A percentile compares a stretch with the other conserved stretches of the same genome.
phyloP scores from a whole-genome alignment of 345 rosid genomes.

The Aethionema arabicum region DNA sequence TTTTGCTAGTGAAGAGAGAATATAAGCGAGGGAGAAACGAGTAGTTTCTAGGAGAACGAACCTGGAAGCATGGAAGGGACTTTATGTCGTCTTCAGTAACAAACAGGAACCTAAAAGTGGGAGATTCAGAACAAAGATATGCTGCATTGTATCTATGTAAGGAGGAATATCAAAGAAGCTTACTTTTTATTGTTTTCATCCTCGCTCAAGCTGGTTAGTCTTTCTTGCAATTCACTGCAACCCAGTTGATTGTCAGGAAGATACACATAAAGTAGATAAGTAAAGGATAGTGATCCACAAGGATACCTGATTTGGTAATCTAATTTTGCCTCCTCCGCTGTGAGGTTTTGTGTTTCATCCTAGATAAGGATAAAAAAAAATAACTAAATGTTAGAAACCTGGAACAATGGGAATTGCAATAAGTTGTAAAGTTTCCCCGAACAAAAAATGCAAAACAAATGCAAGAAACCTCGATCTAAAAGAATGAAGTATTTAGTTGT shows the following conservation, averaged over 20 bases:
- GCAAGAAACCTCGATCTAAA: slow-evolving; percentile 10
- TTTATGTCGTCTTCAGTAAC: slow-evolving; percentile 97
- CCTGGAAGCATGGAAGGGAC: slow-evolving; percentile 91
- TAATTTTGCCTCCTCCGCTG: slow-evolving; percentile 59
- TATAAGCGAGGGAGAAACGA: slow-evolving; percentile 20
- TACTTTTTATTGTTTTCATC: slow-evolving; percentile 84
- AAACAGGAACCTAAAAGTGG: slow-evolving; percentile 73
- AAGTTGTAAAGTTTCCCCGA: neutral
- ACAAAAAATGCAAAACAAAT: slow-evolving; percentile 16
- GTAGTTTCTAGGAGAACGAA: slow-evolving; percentile 28
- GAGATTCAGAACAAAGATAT: slow-evolving; percentile 31
- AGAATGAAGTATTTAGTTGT: slow-evolving; percentile 1
- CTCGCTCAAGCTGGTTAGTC: slow-evolving; percentile 81
- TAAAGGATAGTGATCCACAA: neutral
- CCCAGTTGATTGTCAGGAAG: slow-evolving; percentile 38
- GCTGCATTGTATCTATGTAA: slow-evolving; percentile 3
- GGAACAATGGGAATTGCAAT: neutral
- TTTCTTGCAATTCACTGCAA: slow-evolving; percentile 87
- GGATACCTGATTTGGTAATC: slow-evolving; percentile 39
- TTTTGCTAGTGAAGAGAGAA: slow-evolving; percentile 4
- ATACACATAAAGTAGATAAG: slow-evolving; percentile 11
- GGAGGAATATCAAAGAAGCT: slow-evolving; percentile 25
- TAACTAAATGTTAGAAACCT: slow-evolving; percentile 14
- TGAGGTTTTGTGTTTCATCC: slow-evolving; percentile 82
- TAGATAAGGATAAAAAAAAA: slow-evolving; percentile 32